Evolutionary conservation across 345 rosid species (phyloP).

Genomic region (Hibiscus tridactylites): DNA sequence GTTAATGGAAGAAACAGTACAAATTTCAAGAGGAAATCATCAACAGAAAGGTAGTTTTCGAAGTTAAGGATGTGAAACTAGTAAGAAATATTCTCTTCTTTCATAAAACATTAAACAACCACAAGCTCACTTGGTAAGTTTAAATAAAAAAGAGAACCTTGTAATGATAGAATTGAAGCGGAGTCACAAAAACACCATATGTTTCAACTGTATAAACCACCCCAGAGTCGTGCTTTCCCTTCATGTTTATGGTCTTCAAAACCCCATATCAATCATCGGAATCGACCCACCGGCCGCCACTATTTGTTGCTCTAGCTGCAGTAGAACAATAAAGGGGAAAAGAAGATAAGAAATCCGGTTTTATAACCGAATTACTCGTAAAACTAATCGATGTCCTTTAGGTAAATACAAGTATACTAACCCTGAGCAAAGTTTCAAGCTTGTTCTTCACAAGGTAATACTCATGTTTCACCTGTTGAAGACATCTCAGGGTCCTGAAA

Average conservation of each 20-base stretch:
- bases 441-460: conserved; percentile 64
- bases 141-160: conserved; percentile 11
- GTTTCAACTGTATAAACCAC: conserved; percentile 15
- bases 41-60: not conserved
- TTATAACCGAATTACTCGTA: not conserved
- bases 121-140: conserved; percentile 12
- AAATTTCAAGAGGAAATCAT: not conserved
- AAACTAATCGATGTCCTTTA: not conserved
- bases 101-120: conserved; percentile 18
- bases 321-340: not conserved
- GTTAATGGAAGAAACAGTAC: not conserved
- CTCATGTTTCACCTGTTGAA: conserved; percentile 83
- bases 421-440: conserved; percentile 72
- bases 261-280: conserved; percentile 44
- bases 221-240: conserved; percentile 5
- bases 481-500: conserved; percentile 69
- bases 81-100: not conserved
- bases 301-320: conserved; percentile 87
- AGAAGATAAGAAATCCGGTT: not conserved
- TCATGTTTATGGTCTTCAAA: conserved; percentile 19
- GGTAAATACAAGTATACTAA: conserved; percentile 18
- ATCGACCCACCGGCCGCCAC: conserved; percentile 80
- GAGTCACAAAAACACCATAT: conserved; percentile 4
- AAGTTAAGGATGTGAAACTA: not conserved
- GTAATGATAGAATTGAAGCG: conserved; percentile 1